Conservation (phyloP, 2,329 filamentous ascomycete genomes). For the Epichloe gansuensis region DNA sequence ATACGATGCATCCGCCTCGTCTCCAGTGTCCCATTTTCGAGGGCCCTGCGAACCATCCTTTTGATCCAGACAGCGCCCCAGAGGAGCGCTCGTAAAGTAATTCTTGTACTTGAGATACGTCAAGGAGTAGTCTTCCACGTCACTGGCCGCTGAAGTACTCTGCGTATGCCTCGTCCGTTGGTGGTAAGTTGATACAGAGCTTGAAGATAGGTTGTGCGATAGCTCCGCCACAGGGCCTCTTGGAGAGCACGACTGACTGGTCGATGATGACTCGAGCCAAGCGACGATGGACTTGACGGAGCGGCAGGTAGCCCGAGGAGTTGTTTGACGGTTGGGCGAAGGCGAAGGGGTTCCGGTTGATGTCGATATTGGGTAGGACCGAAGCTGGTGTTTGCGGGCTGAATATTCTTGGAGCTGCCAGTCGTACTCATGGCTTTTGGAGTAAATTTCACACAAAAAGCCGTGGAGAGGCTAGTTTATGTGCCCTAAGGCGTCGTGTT, state of each 20-base stretch:
- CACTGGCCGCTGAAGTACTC: conserved; percentile 3
- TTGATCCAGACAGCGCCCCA: conserved; percentile 19
- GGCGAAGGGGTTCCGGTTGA: conserved; percentile 1
- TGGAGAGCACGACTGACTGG: conserved; percentile 2
- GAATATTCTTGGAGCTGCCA: conserved; percentile 9
- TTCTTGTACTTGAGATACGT: conserved; percentile 20
- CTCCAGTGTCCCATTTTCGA: background rate
- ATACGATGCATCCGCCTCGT: background rate
- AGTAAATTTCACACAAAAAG: background rate
- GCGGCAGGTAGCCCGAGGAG: conserved; percentile 7
- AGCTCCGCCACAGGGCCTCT: background rate
- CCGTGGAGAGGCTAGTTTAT: background rate
- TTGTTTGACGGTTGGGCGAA: background rate
- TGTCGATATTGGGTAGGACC: conserved; percentile 16
- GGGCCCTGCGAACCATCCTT: background rate
- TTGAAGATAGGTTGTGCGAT: conserved; percentile 1
- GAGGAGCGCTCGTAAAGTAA: conserved; percentile 19
- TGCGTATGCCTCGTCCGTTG: background rate
- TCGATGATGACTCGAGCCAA: conserved; percentile 18
- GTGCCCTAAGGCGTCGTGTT: background rate
- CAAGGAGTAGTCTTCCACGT: conserved; percentile 20
- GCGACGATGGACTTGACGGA: conserved; percentile 21
- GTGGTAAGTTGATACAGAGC: background rate
- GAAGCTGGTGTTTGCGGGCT: conserved; percentile 16
- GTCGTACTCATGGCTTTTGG: conserved; percentile 7